Conservation (phyloP, 2,329 filamentous ascomycete genomes). For the Aureobasidium musti region DNA sequence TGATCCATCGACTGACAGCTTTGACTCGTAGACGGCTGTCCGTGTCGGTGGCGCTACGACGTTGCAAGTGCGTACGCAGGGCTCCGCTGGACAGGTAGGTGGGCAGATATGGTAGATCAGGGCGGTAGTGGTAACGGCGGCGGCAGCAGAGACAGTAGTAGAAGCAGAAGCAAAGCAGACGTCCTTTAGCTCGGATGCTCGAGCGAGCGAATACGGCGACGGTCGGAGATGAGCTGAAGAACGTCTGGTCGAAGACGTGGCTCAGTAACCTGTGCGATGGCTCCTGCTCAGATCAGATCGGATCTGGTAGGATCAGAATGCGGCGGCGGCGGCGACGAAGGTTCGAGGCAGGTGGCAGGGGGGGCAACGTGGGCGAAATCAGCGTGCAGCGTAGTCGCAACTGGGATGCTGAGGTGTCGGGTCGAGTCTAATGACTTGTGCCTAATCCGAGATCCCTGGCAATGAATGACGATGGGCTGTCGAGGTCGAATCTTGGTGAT, state of each 20-base stretch:
- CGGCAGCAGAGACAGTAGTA: constrained; percentile 6
- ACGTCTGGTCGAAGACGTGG: not conserved
- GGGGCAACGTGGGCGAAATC: constrained; percentile 17
- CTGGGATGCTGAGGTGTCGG: not conserved
- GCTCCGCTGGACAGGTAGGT: constrained; percentile 2
- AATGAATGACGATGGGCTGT: constrained; percentile 2
- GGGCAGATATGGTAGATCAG: constrained; percentile 14
- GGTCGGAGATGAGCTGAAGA: constrained; percentile 22
- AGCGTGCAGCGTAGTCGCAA: constrained; percentile 12
- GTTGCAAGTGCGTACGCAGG: constrained; percentile 18
- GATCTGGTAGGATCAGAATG: constrained; percentile 8
- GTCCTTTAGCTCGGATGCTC: not conserved
- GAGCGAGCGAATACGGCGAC: constrained; percentile 7
- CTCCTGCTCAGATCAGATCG: constrained; percentile 26
- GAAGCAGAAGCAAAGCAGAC: constrained; percentile 5
- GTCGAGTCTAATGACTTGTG: constrained; percentile 5
- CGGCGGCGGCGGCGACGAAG: not conserved
- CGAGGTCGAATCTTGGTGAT: constrained; percentile 23
- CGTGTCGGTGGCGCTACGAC: constrained; percentile 27
- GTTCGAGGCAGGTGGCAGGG: constrained; percentile 6
- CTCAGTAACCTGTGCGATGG: constrained; percentile 1
- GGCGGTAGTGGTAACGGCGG: not conserved
- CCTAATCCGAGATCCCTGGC: not conserved
- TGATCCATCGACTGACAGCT: constrained; percentile 18
- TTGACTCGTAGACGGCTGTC: constrained; percentile 17